Evolutionary conservation across 2,329 filamentous ascomycete species (phyloP), one percentile per base, ranked within the genome.

Genomic region (Cordyceps tenuipes): DNA sequence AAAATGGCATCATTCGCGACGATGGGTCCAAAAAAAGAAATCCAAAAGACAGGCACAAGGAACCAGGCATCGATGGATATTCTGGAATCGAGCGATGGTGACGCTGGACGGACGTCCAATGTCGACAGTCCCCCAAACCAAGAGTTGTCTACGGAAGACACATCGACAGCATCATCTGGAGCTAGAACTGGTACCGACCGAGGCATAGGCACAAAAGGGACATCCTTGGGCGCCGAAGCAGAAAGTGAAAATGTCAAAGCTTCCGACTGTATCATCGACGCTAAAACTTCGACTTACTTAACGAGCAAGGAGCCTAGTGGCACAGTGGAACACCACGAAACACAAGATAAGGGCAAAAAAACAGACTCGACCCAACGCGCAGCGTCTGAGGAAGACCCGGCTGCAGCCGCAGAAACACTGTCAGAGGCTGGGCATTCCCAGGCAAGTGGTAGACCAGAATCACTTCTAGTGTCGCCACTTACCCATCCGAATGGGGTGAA

Each of bases 401-500:
- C 36, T 53, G 29, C 41, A 9, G n/a, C 29, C 39, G 31, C 43
- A 51, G 36, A 54, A 34, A 23, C 39, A 1, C 6, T 21, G 2
- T 10, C 47, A 9, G 39, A 58, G 23, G 15, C 36, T 31, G 36
- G 12, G n/a, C 34, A 21, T 9, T 29, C 26, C 15, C 46, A 39
- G 19, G 39, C 57, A 19, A 31, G 44, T 21, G 54, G 23, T 10
- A 54, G 64, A 44, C 65, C 60, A 15, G 62, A 64, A 17, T 66
- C 70, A 5, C 61, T 64, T 5, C 49, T 70, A 5, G 62, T 65
- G 6, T 65, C 67, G 8, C 72, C 69, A n/a, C 63, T 75, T 57
- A 73, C 68, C 0, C 72, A 76, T 53, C 73, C 73, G 15, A 75
- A 75, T 50, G 73, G 73, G 5, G 47, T 67, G 8, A 68, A 66